Conservation (phyloP, 179 eudicot species). For the Gypsophila paniculata region DNA sequence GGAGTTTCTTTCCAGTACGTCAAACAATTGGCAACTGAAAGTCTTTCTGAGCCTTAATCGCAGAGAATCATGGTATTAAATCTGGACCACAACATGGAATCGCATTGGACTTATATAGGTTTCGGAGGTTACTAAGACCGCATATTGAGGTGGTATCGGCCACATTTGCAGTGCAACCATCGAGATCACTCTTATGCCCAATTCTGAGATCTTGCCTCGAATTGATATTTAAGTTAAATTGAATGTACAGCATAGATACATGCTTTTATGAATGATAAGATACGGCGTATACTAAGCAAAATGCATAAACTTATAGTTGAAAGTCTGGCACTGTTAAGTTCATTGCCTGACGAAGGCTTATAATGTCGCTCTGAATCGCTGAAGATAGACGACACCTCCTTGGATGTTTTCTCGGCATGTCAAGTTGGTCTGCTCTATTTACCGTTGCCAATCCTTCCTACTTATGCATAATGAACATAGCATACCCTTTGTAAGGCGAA, state of each 20-base stretch:
- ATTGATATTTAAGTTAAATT: not conserved
- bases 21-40: conserved; percentile 42
- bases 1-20: conserved; percentile 49
- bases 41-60: not conserved
- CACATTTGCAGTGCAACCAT: too few species aligned
- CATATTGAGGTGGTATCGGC: too few species aligned
- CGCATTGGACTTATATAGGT: not conserved
- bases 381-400: too few species aligned
- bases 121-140: too few species aligned
- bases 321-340: not conserved
- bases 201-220: too few species aligned
- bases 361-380: not conserved
- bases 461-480: too few species aligned
- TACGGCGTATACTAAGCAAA: not conserved
- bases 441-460: not conserved
- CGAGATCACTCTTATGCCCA: too few species aligned
- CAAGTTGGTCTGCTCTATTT: not conserved
- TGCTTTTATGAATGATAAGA: conserved; percentile 17
- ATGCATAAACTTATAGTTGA: not conserved
- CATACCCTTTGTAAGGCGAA: too few species aligned
- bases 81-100: not conserved
- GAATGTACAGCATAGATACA: conserved; percentile 13
- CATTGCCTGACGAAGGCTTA: conserved; percentile 19
- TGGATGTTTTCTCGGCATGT: conserved; percentile 2
- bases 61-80: not conserved